These are phyloP conservation scores for Candida nitratophila DNA, from an alignment of 805 yeast genomes.

Conservation along the genomic window DNA sequence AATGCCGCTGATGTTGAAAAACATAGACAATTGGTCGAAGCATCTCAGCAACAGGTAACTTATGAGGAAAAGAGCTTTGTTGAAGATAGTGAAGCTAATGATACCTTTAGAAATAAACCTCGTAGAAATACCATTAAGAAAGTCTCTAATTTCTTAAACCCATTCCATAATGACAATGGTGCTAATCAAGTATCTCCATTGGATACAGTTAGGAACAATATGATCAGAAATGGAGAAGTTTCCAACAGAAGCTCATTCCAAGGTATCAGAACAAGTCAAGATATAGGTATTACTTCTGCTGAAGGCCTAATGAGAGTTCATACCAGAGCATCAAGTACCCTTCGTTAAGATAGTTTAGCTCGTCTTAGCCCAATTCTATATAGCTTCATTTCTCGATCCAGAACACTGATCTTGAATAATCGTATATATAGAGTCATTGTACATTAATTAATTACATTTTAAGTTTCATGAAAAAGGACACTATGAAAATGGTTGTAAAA, in stretches of 20 bases:
- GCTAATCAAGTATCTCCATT: slow-evolving; percentile 4
- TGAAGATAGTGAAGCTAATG: background rate
- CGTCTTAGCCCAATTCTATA: too few relatives aligned
- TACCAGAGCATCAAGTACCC: slow-evolving; percentile 7
- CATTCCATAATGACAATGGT: slow-evolving; percentile 3
- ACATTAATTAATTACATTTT: too few relatives aligned
- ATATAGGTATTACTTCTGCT: slow-evolving; percentile 16
- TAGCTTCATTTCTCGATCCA: too few relatives aligned
- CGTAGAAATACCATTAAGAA: slow-evolving; percentile 12
- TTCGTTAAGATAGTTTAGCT: too few relatives aligned
- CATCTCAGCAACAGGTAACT: background rate
- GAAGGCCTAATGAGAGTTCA: slow-evolving; percentile 17
- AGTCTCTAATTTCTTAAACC: slow-evolving; percentile 2
- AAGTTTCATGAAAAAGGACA: too few relatives aligned
- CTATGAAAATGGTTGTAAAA: too few relatives aligned
- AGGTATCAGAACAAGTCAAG: slow-evolving; percentile 18
- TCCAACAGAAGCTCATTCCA: slow-evolving; percentile 18
- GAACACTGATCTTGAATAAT: too few relatives aligned
- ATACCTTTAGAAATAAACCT: slow-evolving; percentile 2
- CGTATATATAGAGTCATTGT: too few relatives aligned
- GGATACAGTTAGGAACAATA: slow-evolving; percentile 12
- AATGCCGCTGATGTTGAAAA: slow-evolving; percentile 23
- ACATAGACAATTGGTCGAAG: slow-evolving; percentile 9
- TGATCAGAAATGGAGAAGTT: slow-evolving; percentile 16
- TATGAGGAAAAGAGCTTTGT: slow-evolving; percentile 1